Conservation (phyloP, 257 asterid species). For the Coffea canephora region DNA sequence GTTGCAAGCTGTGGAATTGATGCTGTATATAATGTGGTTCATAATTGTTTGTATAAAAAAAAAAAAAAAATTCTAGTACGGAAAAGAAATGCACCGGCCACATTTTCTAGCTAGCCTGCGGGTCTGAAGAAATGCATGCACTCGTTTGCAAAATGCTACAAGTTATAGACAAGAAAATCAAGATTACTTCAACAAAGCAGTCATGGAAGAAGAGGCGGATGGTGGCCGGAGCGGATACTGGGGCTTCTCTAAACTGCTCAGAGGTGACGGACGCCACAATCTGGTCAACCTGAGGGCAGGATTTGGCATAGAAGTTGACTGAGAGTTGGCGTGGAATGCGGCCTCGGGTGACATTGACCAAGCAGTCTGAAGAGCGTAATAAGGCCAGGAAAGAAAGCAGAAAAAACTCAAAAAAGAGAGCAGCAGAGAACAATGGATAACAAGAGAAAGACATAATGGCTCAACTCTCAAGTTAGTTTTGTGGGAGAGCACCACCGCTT, state of each 20-base stretch:
- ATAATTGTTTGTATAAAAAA: too few relatives aligned
- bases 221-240: conserved; percentile 87
- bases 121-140: not conserved
- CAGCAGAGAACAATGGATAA: conserved; percentile 15
- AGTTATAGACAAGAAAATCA: not conserved
- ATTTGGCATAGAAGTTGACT: conserved; percentile 52
- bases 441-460: conserved; percentile 35
- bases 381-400: conserved; percentile 21
- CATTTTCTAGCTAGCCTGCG: not conserved
- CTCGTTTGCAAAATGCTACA: not conserved
- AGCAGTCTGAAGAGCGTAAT: conserved; percentile 20
- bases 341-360: conserved; percentile 7
- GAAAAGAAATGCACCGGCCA: not conserved
- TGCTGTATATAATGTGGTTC: too few relatives aligned
- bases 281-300: conserved; percentile 83
- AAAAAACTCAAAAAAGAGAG: conserved; percentile 15
- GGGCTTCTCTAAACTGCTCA: conserved; percentile 61
- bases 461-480: not conserved
- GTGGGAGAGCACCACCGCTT: not conserved
- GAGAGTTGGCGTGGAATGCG: conserved; percentile 44
- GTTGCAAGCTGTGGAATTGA: too few relatives aligned
- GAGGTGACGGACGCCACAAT: conserved; percentile 70
- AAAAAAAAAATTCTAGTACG: not conserved
- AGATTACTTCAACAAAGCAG: conserved; percentile 70
- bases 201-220: conserved; percentile 98